These are phyloP conservation scores for Rhizopus delemar DNA, from an alignment of 371 early-diverging fungal genomes.

Conservation along the genomic window DNA sequence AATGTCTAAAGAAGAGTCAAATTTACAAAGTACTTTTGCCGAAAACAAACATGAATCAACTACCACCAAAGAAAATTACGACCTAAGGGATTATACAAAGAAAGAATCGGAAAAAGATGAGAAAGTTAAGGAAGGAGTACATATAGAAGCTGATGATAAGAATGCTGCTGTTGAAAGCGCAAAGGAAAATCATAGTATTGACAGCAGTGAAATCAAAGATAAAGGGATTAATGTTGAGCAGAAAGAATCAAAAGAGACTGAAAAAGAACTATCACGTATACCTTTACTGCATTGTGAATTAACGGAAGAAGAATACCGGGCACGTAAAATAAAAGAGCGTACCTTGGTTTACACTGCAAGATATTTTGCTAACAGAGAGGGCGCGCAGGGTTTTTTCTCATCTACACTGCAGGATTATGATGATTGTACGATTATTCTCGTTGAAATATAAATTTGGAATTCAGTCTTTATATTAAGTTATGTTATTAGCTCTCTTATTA, in stretches of 20 bases:
- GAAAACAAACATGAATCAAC: constrained; percentile 4
- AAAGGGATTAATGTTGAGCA: neutral
- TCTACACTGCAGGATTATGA: constrained; percentile 56
- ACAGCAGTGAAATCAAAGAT: constrained; percentile 9
- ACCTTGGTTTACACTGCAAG: constrained; percentile 44
- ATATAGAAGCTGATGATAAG: constrained; percentile 2
- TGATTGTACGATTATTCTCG: constrained; percentile 54
- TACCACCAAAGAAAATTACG: neutral
- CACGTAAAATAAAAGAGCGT: constrained; percentile 42
- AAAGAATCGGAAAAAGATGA: neutral
- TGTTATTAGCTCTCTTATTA: neutral
- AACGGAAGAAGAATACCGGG: constrained; percentile 30
- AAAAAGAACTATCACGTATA: constrained; percentile 23
- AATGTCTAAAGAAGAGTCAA: neutral
- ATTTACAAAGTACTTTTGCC: neutral
- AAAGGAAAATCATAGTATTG: neutral
- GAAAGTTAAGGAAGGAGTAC: neutral
- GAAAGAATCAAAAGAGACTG: constrained; percentile 4
- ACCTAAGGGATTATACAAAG: constrained; percentile 1
- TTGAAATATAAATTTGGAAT: constrained; percentile 36
- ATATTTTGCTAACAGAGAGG: constrained; percentile 53
- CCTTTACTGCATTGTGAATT: constrained; percentile 40
- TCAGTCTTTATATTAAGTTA: too few relatives aligned
- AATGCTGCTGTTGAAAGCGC: neutral
- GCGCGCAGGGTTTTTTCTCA: constrained; percentile 51